Evolutionary conservation across 1,284 basidiomycete species (phyloP).

Genomic region (Porphyrellus sp.): DNA sequence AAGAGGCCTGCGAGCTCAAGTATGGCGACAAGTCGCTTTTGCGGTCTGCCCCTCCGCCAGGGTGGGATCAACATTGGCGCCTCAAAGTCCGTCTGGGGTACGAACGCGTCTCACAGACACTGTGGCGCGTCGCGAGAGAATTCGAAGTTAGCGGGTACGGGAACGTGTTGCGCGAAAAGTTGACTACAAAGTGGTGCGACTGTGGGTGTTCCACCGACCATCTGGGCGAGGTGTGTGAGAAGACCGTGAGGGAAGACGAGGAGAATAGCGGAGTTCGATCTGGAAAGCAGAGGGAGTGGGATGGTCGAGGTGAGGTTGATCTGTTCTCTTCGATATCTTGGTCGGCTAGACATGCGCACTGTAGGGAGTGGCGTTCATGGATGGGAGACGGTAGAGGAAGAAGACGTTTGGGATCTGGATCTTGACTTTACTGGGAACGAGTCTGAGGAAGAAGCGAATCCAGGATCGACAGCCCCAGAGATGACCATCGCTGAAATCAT

Average conservation of each 20-base stretch:
- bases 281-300: conserved; percentile 69
- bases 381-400: conserved; percentile 68
- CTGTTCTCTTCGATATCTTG: not conserved
- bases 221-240: conserved; percentile 67
- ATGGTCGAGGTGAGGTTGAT: conserved; percentile 49
- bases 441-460: conserved; percentile 46
- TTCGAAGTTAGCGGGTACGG: conserved; percentile 70
- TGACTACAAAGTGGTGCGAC: conserved; percentile 70
- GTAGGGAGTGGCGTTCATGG: conserved; percentile 57
- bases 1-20: conserved; percentile 57
- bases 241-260: conserved; percentile 64
- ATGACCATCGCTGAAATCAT: conserved; percentile 68
- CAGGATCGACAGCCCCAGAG: conserved; percentile 39
- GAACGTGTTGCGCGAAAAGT: conserved; percentile 61
- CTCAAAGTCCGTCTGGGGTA: conserved; percentile 58
- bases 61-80: conserved; percentile 55
- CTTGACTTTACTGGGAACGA: conserved; percentile 57
- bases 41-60: conserved; percentile 34
- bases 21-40: conserved; percentile 38
- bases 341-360: not conserved
- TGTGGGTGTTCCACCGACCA: conserved; percentile 75
- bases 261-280: conserved; percentile 49
- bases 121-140: conserved; percentile 65
- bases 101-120: conserved; percentile 53
- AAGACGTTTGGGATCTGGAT: conserved; percentile 68